These are phyloP conservation scores for Simplicillium sp. DNA, from an alignment of 2,329 filamentous ascomycete genomes.

Conservation along the genomic window DNA sequence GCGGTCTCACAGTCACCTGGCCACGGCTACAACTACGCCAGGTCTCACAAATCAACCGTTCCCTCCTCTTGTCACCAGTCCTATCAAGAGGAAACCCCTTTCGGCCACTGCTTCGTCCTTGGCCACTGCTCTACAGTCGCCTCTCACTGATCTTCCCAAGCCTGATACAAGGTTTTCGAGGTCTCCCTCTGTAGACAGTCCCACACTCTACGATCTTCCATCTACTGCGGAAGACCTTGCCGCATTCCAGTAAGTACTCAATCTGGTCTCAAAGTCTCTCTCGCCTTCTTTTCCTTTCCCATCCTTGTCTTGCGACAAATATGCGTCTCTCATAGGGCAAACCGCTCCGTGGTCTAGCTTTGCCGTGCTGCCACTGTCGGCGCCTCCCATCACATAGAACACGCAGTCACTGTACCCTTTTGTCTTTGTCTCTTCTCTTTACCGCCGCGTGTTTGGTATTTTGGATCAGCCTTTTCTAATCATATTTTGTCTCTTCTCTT, in stretches of 20 bases:
- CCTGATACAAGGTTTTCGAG: slow-evolving; percentile 46
- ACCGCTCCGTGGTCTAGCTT: too few relatives aligned
- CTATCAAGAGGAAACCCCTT: slow-evolving; percentile 52
- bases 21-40: not conserved
- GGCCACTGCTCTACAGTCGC: slow-evolving; percentile 29
- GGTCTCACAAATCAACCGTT: not conserved
- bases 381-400: too few relatives aligned
- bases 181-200: slow-evolving; percentile 48
- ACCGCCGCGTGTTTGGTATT: too few relatives aligned
- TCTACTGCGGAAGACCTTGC: slow-evolving; percentile 4
- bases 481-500: too few relatives aligned
- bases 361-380: too few relatives aligned
- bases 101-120: slow-evolving; percentile 44
- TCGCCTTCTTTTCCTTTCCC: slow-evolving; percentile 9
- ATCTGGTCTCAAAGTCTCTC: not conserved
- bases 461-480: too few relatives aligned
- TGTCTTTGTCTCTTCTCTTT: too few relatives aligned
- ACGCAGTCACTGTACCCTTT: too few relatives aligned
- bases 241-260: slow-evolving; percentile 4
- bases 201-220: slow-evolving; percentile 45
- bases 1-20: slow-evolving; percentile 16
- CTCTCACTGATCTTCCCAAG: slow-evolving; percentile 28
- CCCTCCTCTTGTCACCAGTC: slow-evolving; percentile 13
- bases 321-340: not conserved
- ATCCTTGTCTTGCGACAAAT: not conserved